Percentiles rank a stretch among this genome's conserved stretches.
Conservation (phyloP, 495 filamentous ascomycete genomes). For the Penicilliopsis zonata region DNA sequence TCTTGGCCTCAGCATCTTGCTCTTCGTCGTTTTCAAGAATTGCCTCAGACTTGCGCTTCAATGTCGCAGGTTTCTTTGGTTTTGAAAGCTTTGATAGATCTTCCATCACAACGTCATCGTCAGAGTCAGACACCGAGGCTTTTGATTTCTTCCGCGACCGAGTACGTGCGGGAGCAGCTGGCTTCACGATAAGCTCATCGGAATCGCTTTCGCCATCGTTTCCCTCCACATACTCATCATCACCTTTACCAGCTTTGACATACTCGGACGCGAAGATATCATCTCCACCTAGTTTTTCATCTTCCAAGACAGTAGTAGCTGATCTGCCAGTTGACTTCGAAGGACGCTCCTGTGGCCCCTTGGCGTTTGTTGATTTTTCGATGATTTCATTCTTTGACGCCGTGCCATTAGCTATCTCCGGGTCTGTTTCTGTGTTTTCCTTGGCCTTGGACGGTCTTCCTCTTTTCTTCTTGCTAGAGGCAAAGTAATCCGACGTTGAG, state of each 20-base stretch:
- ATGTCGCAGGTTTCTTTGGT: conserved; percentile 20
- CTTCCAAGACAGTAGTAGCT: conserved; percentile 34
- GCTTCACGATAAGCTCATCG: conserved; percentile 25
- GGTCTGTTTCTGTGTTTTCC: conserved; percentile 3
- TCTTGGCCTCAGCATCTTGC: conserved; percentile 22
- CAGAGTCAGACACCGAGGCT: conserved; percentile 24
- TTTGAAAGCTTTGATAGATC: conserved; percentile 29
- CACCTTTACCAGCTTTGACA: conserved; percentile 45
- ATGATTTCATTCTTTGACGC: conserved; percentile 12
- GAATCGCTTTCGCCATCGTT: conserved; percentile 43
- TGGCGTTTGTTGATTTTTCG: conserved; percentile 12
- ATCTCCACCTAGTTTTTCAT: conserved; percentile 54
- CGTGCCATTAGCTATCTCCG: conserved; percentile 7
- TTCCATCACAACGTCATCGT: conserved; percentile 38
- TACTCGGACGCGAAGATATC: conserved; percentile 62
- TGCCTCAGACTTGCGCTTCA: conserved; percentile 49
- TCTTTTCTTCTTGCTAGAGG: conserved; percentile 45
- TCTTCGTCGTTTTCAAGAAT: conserved; percentile 29
- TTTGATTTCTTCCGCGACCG: conserved; percentile 31
- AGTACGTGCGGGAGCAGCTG: conserved; percentile 14
- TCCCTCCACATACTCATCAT: conserved; percentile 58
- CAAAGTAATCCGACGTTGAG: conserved; percentile 49
- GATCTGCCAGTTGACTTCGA: conserved; percentile 20
- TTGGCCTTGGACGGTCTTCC: conserved; percentile 21
- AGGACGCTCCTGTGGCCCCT: conserved; percentile 14